Percentiles rank a stretch among this genome's conserved stretches.
Conservation (phyloP, 1,284 basidiomycete species). For the Tetrapyrgos nigripes region DNA sequence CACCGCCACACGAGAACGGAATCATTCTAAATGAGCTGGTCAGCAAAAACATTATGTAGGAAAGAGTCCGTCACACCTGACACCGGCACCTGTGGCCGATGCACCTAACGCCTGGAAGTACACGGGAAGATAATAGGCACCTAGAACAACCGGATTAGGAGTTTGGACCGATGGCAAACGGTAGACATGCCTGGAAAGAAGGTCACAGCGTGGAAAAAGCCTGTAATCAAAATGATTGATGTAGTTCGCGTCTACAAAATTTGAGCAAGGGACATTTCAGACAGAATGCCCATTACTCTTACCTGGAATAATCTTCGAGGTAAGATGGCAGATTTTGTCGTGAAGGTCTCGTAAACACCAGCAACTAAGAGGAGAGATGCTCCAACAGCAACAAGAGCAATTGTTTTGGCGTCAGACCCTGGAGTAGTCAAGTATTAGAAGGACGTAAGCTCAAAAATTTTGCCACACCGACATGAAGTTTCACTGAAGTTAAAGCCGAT, state of each 20-base stretch:
- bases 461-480: conserved; percentile 58
- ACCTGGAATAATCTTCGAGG: conserved; percentile 82
- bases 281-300: conserved; percentile 15
- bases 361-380: conserved; percentile 60
- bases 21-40: conserved; percentile 61
- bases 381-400: conserved; percentile 78
- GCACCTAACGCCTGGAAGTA: conserved; percentile 84
- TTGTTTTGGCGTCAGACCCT: conserved; percentile 61
- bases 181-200: conserved; percentile 61
- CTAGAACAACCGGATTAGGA: conserved; percentile 32
- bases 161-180: conserved; percentile 1
- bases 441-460: neutral
- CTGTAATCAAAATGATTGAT: conserved; percentile 63
- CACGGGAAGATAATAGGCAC: conserved; percentile 75
- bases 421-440: neutral
- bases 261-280: neutral
- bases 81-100: conserved; percentile 77
- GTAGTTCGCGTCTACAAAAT: conserved; percentile 72
- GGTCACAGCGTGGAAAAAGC: conserved; percentile 69
- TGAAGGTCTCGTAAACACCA: conserved; percentile 71
- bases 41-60: neutral
- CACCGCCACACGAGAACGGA: conserved; percentile 71
- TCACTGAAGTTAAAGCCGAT: conserved; percentile 86
- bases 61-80: conserved; percentile 51
- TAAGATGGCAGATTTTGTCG: conserved; percentile 80